A percentile compares a stretch with the other conserved stretches of the same genome.
These are phyloP conservation scores for Microstegium vimineum DNA, from an alignment of 176 grass and related monocot species.

Conservation along the genomic window DNA sequence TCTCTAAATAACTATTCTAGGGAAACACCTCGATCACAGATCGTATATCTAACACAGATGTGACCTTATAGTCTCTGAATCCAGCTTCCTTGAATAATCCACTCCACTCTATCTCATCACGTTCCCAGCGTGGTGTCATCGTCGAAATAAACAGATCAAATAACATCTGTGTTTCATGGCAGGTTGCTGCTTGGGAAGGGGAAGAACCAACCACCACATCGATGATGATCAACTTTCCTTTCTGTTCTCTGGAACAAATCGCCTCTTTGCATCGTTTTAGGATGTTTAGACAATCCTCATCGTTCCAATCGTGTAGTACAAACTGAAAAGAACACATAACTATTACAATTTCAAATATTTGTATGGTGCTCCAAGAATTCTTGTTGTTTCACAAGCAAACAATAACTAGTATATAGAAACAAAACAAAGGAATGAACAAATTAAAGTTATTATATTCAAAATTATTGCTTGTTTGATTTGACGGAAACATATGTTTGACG, in stretches of 20 bases:
- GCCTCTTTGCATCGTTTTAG: constrained; percentile 42
- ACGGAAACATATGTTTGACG: too few species aligned
- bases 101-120: constrained; percentile 30
- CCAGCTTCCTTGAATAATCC: constrained; percentile 15
- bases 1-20: constrained; percentile 5
- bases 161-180: not conserved
- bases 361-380: not conserved
- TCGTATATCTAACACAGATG: not conserved
- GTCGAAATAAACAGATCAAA: constrained; percentile 24
- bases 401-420: not conserved
- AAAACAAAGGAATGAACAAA: too few species aligned
- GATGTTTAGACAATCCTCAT: constrained; percentile 50
- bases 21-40: constrained; percentile 39
- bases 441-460: not conserved
- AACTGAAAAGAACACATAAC: constrained; percentile 16
- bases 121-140: not conserved
- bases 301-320: constrained; percentile 39
- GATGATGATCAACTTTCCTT: constrained; percentile 43
- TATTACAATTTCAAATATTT: not conserved
- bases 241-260: constrained; percentile 18
- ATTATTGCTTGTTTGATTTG: not conserved
- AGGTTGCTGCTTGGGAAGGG: not conserved
- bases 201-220: constrained; percentile 33
- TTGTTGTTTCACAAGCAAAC: not conserved
- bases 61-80: constrained; percentile 30